Evolutionary conservation across 1,139 yeast species (phyloP).

Genomic region (Petasospora fabianii): DNA sequence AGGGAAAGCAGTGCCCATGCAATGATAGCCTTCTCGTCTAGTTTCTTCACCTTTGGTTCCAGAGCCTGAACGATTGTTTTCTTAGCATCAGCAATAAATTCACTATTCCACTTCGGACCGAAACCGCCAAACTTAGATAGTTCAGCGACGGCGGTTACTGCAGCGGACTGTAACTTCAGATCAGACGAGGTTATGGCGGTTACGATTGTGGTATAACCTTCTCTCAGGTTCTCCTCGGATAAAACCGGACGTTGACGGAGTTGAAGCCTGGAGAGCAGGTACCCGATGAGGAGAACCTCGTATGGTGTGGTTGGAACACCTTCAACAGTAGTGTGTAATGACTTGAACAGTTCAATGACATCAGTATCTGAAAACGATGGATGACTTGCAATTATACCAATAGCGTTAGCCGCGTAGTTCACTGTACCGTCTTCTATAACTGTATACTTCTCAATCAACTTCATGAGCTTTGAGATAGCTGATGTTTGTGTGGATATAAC

Average conservation of each 20-base stretch:
- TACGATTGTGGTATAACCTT: conserved; percentile 17
- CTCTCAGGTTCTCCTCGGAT: not conserved
- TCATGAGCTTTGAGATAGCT: conserved; percentile 21
- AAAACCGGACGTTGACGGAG: conserved; percentile 35
- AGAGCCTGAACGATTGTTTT: conserved; percentile 33
- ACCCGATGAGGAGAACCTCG: conserved; percentile 40
- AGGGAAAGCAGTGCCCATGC: conserved; percentile 54
- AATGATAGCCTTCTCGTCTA: conserved; percentile 55
- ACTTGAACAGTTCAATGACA: conserved; percentile 9
- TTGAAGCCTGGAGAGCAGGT: conserved; percentile 48
- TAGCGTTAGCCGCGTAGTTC: conserved; percentile 39
- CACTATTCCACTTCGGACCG: conserved; percentile 31
- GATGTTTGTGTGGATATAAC: conserved; percentile 24
- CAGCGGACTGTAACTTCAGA: conserved; percentile 28
- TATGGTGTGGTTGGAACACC: conserved; percentile 21
- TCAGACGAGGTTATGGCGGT: conserved; percentile 19
- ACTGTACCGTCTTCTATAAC: conserved; percentile 24
- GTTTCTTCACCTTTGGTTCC: conserved; percentile 45
- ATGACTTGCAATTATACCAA: conserved; percentile 58
- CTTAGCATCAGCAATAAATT: conserved; percentile 24
- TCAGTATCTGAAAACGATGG: conserved; percentile 27
- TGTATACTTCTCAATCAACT: conserved; percentile 26
- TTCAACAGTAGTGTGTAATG: conserved; percentile 9
- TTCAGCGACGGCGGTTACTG: conserved; percentile 50
- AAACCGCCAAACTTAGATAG: conserved; percentile 59